Evolutionary conservation across 305 asterid species (phyloP), one percentile per base, ranked within the genome.

Genomic region (Solanum hybrid): DNA sequence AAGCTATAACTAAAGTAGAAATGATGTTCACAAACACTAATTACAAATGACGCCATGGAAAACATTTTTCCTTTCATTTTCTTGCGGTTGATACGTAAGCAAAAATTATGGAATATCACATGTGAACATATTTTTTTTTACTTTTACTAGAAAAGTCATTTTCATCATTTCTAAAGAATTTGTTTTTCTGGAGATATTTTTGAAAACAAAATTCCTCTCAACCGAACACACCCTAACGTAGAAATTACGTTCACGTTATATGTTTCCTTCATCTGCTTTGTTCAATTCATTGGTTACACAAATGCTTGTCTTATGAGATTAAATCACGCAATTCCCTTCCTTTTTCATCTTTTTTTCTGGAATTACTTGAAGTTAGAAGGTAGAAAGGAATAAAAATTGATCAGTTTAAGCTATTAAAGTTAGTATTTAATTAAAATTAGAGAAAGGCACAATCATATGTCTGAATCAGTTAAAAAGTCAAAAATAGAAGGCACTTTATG

Each of bases 51-150:
- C 78, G 78, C 1, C 35, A 17, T 56, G 10, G 0, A 3, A 17
- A 56, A 7, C 5, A 13, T 51, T 51, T 51, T 51, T 51, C 0
- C 1, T 17, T 15, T 17, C 10, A 19, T 17, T 56, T 6, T 56
- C 69, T 56, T 19, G 69, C 0, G 11, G 1, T 51, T 56, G 26
- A 19, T 56, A 69, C 2, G 17, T 69, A 4, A 24, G 17, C 4
- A 69, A 27, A 27, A 27, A 27, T 27, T 27, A 27, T 27, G 29
- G 29, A 27, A 56, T 56, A 19, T 1, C 7, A 2, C n/a, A 51
- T 17, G n/a, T 0, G 10, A 51, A 51, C n/a, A 51, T 51, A 15
- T 6, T 0, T 6, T 17, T 27, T 56, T 56, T 0, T 56, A 17
- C 2, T 56, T 56, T 0, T 56, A 6, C 2, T 2, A 0, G 69